phyloP scores from a whole-genome alignment of 2,329 filamentous ascomycete species.

The Diaporthe sp. region DNA sequence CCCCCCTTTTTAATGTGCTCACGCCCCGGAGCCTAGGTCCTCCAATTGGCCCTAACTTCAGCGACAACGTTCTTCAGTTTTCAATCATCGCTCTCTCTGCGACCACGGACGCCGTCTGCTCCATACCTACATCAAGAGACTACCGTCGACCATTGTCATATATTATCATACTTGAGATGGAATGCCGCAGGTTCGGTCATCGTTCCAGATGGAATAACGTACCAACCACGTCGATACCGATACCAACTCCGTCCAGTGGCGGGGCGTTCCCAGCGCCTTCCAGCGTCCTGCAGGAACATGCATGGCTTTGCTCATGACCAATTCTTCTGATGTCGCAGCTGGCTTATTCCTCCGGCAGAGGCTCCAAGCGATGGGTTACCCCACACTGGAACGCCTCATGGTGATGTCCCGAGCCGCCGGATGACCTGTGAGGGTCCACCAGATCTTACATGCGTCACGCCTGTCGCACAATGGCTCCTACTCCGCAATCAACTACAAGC shows the following conservation, averaged over 20 bases:
- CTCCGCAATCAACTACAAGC: background rate
- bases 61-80: background rate
- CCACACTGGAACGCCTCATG: background rate
- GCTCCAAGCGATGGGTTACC: background rate
- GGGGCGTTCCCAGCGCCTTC: background rate
- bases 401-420: background rate
- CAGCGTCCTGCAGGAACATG: background rate
- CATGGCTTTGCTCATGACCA: background rate
- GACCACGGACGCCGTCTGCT: background rate
- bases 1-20: background rate
- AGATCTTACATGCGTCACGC: background rate
- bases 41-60: background rate
- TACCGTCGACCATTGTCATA: background rate
- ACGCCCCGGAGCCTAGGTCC: background rate
- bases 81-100: background rate
- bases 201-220: background rate
- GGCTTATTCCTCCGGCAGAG: background rate
- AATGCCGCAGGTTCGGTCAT: no score
- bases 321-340: background rate
- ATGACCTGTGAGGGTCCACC: background rate
- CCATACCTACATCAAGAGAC: background rate
- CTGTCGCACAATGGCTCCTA: background rate
- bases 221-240: background rate
- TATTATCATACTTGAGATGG: background rate
- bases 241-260: background rate